These are phyloP conservation scores for Pythium monospermum DNA, from an alignment of 352 stramenopile genomes.

Conservation along the genomic window DNA sequence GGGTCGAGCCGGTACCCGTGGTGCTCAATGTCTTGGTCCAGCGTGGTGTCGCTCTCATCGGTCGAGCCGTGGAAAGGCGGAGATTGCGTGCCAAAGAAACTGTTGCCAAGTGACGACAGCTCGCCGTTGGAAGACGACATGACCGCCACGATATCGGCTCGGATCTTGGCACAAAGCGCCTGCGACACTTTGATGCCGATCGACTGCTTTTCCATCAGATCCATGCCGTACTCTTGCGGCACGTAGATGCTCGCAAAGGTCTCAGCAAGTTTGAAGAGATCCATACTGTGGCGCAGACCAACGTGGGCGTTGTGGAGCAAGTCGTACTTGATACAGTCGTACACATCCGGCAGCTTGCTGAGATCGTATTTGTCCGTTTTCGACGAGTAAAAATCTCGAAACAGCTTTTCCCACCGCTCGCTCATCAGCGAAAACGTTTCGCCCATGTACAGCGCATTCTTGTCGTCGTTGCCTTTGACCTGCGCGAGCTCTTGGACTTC, in stretches of 20 bases:
- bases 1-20: slow-evolving; percentile 86
- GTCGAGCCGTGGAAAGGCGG: slow-evolving; percentile 20
- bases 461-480: slow-evolving; percentile 80
- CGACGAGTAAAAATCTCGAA: slow-evolving; percentile 92
- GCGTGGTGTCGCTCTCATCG: slow-evolving; percentile 26
- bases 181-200: slow-evolving; percentile 96
- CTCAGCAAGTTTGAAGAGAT: slow-evolving; percentile 94
- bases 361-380: slow-evolving; percentile 91
- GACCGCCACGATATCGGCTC: slow-evolving; percentile 83
- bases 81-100: slow-evolving; percentile 27
- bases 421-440: slow-evolving; percentile 94
- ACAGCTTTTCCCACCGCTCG: slow-evolving; percentile 93
- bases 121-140: slow-evolving; percentile 55
- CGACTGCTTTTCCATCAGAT: slow-evolving; percentile 90
- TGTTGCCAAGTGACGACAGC: slow-evolving; percentile 25
- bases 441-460: slow-evolving; percentile 90
- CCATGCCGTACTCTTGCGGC: slow-evolving; percentile 95
- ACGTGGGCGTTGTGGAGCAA: slow-evolving; percentile 96
- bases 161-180: slow-evolving; percentile 98
- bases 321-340: slow-evolving; percentile 98
- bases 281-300: slow-evolving; percentile 78
- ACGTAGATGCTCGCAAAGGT: slow-evolving; percentile 96
- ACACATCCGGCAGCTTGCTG: slow-evolving; percentile 96
- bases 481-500: slow-evolving; percentile 72
- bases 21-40: slow-evolving; percentile 72